Evolutionary conservation across 176 grass and related monocot genomes (phyloP), one percentile per base, ranked within the genome.

Genomic region (Cenchrus americanus): DNA sequence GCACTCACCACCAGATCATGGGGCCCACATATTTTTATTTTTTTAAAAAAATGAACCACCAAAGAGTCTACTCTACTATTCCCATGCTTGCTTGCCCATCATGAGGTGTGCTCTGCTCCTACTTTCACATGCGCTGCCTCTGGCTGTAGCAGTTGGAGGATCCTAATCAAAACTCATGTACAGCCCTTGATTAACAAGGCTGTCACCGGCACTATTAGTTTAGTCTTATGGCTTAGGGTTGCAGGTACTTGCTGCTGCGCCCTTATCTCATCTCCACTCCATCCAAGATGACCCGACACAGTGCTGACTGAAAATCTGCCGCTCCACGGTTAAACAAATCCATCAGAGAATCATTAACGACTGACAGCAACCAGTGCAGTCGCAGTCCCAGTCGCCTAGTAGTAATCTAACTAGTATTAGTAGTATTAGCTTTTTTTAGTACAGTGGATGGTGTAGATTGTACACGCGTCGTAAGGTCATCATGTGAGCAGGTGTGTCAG

Each of bases 71-170:
- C n/a, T n/a, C 1, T 30, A 30, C 0, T 74, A 42, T 62, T n/a
- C 46, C 43, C 43, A 44, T 44, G 53, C 61, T 37, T 37, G 34
- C n/a, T 18, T 58, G 50, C 30, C 21, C 77, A 37, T 80, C 55
- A 55, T 10, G 37, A 66, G 72, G 80, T 51, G n/a, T 21, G 21
- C 40, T 46, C 41, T 14, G 10, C 21, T 23, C n/a, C 14, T 30
- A 41, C 80, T 80, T 84, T 87, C 85, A 77, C 75, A 91, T 91
- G 81, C 47, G 65, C 49, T 19, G 40, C 54, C 41, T 13, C 7
- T 47, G 42, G 1, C 43, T 44, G 43, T 44, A 8, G 43, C 46
- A 60, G 66, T 46, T 81, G 2, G 79, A 37, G 71, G 86, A 86
- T 76, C 82, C 60, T 81, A 87, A 85, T 81, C 82, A 34, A 81